A percentile compares a stretch with the other conserved stretches of the same genome.
Conservation (phyloP, 495 filamentous ascomycete species). For the Penicillium subrubescens region DNA sequence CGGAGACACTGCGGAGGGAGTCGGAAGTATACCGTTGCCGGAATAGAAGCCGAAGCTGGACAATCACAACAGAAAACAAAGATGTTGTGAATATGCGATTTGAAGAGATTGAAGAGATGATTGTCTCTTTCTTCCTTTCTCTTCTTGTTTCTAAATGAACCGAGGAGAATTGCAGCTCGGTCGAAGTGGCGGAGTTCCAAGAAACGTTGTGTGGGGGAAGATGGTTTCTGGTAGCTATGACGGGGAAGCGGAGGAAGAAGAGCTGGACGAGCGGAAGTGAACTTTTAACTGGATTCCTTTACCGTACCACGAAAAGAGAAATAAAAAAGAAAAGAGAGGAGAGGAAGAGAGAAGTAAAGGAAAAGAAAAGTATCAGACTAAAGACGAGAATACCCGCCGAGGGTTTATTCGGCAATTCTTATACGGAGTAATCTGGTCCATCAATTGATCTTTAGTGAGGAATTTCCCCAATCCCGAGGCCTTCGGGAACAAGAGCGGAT, state of each 20-base stretch:
- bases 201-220: conserved; percentile 30
- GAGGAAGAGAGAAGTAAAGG: not conserved
- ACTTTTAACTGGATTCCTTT: not conserved
- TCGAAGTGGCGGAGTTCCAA: conserved; percentile 35
- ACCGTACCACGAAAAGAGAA: not conserved
- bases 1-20: conserved; percentile 24
- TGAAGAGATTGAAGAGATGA: not conserved
- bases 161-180: conserved; percentile 21
- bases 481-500: conserved; percentile 35
- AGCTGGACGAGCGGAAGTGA: conserved; percentile 50
- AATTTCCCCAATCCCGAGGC: conserved; percentile 31
- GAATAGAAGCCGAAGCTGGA: conserved; percentile 14
- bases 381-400: conserved; percentile 11
- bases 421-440: conserved; percentile 12
- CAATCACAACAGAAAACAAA: not conserved
- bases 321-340: conserved; percentile 1
- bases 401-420: conserved; percentile 8
- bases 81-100: not conserved
- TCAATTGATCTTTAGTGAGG: not conserved
- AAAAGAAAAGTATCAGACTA: conserved; percentile 1
- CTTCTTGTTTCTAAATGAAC: not conserved
- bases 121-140: not conserved
- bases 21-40: conserved; percentile 33
- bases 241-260: conserved; percentile 43
- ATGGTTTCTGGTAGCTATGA: conserved; percentile 23